Percentiles rank a stretch among this genome's conserved stretches.
Evolutionary conservation across 2,329 filamentous ascomycete species (phyloP).

Genomic region (Aplosporella prunicola): DNA sequence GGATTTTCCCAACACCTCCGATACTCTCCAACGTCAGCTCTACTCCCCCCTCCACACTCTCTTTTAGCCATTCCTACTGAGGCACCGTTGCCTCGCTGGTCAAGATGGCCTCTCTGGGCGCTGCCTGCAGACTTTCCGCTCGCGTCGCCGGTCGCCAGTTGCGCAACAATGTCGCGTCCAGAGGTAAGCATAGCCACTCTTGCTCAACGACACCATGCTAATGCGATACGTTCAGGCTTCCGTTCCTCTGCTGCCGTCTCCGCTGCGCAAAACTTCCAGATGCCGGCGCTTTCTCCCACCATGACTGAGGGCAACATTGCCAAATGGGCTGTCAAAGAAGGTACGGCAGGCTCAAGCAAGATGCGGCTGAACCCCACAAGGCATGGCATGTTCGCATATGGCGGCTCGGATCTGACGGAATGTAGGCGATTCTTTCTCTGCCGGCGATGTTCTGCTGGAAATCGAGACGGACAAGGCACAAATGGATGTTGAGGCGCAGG

Average conservation of each 20-base stretch:
- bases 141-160: constrained; percentile 49
- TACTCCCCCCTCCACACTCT: not conserved
- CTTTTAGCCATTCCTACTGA: constrained; percentile 1
- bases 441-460: constrained; percentile 80
- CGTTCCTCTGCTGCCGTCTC: constrained; percentile 52
- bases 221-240: constrained; percentile 43
- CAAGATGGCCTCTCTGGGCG: constrained; percentile 56
- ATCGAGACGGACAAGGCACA: constrained; percentile 92
- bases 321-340: constrained; percentile 78
- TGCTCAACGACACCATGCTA: constrained; percentile 4
- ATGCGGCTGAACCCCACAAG: not conserved
- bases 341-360: constrained; percentile 19
- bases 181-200: constrained; percentile 43
- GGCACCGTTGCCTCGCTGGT: constrained; percentile 11
- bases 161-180: constrained; percentile 43
- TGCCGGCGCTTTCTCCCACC: constrained; percentile 84
- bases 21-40: constrained; percentile 8
- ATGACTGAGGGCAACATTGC: constrained; percentile 92
- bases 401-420: constrained; percentile 14
- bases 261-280: constrained; percentile 78
- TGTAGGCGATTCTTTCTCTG: constrained; percentile 60
- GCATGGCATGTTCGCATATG: not conserved
- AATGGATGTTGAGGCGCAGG: constrained; percentile 91
- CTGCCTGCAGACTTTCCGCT: constrained; percentile 54
- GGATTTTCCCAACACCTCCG: constrained; percentile 10